Evolutionary conservation across 495 filamentous ascomycete genomes (phyloP), one percentile per base, ranked within the genome.

Genomic region (Melanomma pulvis-pyrius): DNA sequence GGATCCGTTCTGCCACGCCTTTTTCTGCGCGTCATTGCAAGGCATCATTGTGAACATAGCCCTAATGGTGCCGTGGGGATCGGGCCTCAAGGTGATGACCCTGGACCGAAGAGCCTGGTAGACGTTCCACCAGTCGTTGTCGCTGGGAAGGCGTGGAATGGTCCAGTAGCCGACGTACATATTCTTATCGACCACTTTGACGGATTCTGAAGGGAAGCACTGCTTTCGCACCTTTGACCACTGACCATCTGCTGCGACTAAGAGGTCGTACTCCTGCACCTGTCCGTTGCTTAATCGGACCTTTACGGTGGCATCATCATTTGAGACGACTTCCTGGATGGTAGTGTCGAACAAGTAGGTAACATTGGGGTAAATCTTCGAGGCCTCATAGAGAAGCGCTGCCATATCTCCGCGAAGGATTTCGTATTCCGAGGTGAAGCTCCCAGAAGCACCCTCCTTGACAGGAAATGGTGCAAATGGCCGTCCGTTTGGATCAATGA

Each of bases 351-450:
- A 81, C 19, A 65, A 24, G 63, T 79, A 78, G 49, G 75, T 50
- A 7, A 80, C 77, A 52, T 67, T 61, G n/a, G 47, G 25, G 30
- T 74, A 62, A 21, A 66, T 70, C 51, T 73, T 71, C 26, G 72
- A 76, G 11, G 74, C 75, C 41, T 79, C 74, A 52, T 77, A 68
- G 0, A 82, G 48, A 2, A 82, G 12, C 15, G 53, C 56, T 32
- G 64, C 72, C 13, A 83, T 59, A 68, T 82, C 80, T 21, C 74
- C 79, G 17, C 80, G 65, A 74, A 83, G 76, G 56, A 83, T 80
- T 70, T 82, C 81, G 39, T 50, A 79, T 11, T 82, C 79, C 12
- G 74, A 72, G 11, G 78, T 78, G 19, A 79, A 73, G 29, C 66
- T 71, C 46, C 74, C 73, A 55, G 34, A 6, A 61, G 7, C 6